Conservation (phyloP, 1,284 basidiomycete species). For the Singerocomus inundabilis region DNA sequence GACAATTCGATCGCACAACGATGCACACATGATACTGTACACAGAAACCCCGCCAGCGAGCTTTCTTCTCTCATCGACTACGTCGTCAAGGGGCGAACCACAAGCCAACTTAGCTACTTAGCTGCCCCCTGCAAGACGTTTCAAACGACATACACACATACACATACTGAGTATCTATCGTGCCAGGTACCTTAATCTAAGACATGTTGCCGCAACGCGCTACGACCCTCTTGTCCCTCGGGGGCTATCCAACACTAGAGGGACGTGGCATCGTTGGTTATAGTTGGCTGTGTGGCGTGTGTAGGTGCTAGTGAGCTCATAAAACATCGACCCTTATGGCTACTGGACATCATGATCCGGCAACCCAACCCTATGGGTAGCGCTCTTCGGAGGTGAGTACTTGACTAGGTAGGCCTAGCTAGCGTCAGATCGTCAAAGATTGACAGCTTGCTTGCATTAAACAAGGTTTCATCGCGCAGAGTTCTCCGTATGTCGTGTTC, state of each 20-base stretch:
- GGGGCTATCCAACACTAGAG: neutral
- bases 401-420: neutral
- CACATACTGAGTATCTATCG: no score
- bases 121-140: neutral
- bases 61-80: no score
- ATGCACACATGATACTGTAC: neutral
- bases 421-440: neutral
- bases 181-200: neutral
- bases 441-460: slow-evolving; percentile 30
- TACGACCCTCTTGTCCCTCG: neutral
- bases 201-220: slow-evolving; percentile 4
- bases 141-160: no score
- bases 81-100: no score
- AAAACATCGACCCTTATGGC: neutral
- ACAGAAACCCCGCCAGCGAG: no score
- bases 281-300: slow-evolving; percentile 67
- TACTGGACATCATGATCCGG: neutral
- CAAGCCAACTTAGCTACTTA: neutral
- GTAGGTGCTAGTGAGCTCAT: slow-evolving; percentile 41
- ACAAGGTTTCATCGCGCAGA: slow-evolving; percentile 52
- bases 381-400: slow-evolving; percentile 51
- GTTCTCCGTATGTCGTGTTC: slow-evolving; percentile 43
- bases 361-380: slow-evolving; percentile 59
- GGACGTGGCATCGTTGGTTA: slow-evolving; percentile 44
- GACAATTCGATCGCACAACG: neutral